A percentile compares a stretch with the other conserved stretches of the same genome.
Conservation (phyloP, 352 stramenopile species). For the Phytophthora sp. region DNA sequence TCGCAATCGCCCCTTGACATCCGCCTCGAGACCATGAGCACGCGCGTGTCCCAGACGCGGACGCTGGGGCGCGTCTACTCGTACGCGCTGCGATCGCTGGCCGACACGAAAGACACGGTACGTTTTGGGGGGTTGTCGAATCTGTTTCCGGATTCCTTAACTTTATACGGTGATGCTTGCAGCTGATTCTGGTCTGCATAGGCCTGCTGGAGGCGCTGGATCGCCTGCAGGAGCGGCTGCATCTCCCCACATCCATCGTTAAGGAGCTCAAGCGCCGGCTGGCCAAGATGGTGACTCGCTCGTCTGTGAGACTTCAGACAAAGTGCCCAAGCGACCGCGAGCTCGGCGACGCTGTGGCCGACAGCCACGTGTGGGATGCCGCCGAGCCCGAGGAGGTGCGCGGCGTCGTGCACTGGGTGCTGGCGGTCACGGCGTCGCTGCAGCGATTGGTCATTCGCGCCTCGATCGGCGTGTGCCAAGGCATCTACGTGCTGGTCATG, state of each 20-base stretch:
- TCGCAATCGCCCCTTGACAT: background rate
- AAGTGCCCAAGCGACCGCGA: slow-evolving; percentile 31
- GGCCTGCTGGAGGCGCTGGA: slow-evolving; percentile 78
- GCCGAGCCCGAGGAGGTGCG: slow-evolving; percentile 67
- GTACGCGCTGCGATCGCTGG: slow-evolving; percentile 62
- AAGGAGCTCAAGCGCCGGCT: slow-evolving; percentile 79
- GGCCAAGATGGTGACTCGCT: slow-evolving; percentile 67
- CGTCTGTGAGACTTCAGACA: slow-evolving; percentile 42
- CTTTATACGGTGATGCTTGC: slow-evolving; percentile 12
- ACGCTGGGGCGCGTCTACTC: slow-evolving; percentile 57
- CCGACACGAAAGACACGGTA: slow-evolving; percentile 81
- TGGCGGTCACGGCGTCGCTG: slow-evolving; percentile 63
- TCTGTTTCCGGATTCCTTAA: slow-evolving; percentile 18
- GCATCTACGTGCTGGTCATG: slow-evolving; percentile 81
- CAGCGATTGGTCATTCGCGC: slow-evolving; percentile 56
- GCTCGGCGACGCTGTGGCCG: slow-evolving; percentile 57
- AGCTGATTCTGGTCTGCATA: slow-evolving; percentile 85
- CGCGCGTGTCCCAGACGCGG: slow-evolving; percentile 26
- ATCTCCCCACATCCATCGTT: slow-evolving; percentile 68
- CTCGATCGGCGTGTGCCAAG: slow-evolving; percentile 62
- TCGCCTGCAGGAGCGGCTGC: slow-evolving; percentile 72
- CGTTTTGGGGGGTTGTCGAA: slow-evolving; percentile 7
- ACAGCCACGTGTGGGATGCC: slow-evolving; percentile 61
- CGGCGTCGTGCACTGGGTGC: slow-evolving; percentile 71
- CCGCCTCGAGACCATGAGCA: slow-evolving; percentile 11